Evolutionary conservation across 169 alveolate genomes (phyloP).

Genomic region (Miamiensis avidus): DNA sequence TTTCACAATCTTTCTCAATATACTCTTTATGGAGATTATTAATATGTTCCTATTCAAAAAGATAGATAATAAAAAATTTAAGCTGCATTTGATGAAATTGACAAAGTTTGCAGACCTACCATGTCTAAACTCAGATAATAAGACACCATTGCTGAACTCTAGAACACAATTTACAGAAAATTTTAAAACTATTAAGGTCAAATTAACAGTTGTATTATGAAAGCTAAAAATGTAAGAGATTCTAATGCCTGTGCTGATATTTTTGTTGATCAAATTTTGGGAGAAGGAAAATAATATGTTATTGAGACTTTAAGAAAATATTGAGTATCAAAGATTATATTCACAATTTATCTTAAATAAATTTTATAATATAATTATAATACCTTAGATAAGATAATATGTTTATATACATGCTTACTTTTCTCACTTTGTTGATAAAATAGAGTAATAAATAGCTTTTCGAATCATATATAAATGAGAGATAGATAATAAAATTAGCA

Average conservation of each 20-base stretch:
- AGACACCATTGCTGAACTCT: slow-evolving; percentile 16
- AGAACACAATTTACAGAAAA: slow-evolving; percentile 22
- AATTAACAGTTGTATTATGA: slow-evolving; percentile 21
- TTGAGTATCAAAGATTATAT: neutral
- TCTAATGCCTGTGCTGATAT: slow-evolving; percentile 15
- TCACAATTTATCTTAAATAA: too few relatives aligned
- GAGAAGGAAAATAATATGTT: slow-evolving; percentile 17
- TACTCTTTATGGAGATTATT: slow-evolving; percentile 21
- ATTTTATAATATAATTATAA: too few relatives aligned
- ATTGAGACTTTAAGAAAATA: slow-evolving; percentile 19
- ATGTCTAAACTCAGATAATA: slow-evolving; percentile 14
- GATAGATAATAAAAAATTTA: slow-evolving; percentile 20
- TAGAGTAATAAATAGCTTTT: too few relatives aligned
- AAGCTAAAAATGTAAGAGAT: slow-evolving; percentile 20
- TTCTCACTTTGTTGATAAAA: too few relatives aligned
- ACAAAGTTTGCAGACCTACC: slow-evolving; percentile 14
- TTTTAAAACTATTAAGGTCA: slow-evolving; percentile 24
- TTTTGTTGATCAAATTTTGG: slow-evolving; percentile 4
- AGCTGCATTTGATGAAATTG: slow-evolving; percentile 11
- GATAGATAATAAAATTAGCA: too few relatives aligned
- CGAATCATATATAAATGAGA: too few relatives aligned
- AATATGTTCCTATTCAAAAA: slow-evolving; percentile 24
- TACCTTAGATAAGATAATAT: too few relatives aligned
- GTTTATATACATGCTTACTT: too few relatives aligned
- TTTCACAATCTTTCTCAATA: neutral